Conservation (phyloP, 441 rosid species). For the Jatropha multifida region DNA sequence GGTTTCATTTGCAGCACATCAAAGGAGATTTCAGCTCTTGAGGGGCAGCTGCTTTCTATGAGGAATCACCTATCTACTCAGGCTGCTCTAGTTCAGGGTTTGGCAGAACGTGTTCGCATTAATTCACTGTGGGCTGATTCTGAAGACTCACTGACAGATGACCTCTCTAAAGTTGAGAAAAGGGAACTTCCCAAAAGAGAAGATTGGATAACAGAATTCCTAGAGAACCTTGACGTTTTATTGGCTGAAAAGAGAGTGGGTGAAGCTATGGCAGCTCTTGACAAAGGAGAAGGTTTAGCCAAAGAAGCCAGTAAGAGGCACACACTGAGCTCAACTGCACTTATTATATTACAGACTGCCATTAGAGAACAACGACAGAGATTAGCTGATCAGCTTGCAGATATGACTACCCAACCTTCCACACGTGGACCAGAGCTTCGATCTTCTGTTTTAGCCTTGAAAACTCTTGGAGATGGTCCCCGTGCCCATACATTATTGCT, state of each 20-base stretch:
- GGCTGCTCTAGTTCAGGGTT: constrained; percentile 79
- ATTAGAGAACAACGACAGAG: constrained; percentile 63
- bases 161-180: constrained; percentile 39
- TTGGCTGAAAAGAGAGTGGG: constrained; percentile 84
- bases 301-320: constrained; percentile 44
- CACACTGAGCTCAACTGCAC: constrained; percentile 39
- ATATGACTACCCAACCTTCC: constrained; percentile 63
- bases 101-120: constrained; percentile 62
- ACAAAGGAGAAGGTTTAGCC: constrained; percentile 62
- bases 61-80: constrained; percentile 76
- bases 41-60: constrained; percentile 85
- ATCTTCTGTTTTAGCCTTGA: constrained; percentile 67
- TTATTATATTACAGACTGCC: constrained; percentile 45
- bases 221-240: constrained; percentile 72
- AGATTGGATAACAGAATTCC: constrained; percentile 61
- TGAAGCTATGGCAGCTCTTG: constrained; percentile 74
- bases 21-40: constrained; percentile 84
- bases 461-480: constrained; percentile 80
- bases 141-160: constrained; percentile 47
- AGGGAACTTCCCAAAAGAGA: constrained; percentile 50
- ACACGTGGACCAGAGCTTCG: constrained; percentile 75
- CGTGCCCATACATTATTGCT: constrained; percentile 87
- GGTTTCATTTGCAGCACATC: constrained; percentile 57
- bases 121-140: constrained; percentile 48
- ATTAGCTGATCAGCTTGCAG: constrained; percentile 76